Evolutionary conservation across 768 basidiomycete genomes (phyloP).

Genomic region (Gautieria morchelliformis): DNA sequence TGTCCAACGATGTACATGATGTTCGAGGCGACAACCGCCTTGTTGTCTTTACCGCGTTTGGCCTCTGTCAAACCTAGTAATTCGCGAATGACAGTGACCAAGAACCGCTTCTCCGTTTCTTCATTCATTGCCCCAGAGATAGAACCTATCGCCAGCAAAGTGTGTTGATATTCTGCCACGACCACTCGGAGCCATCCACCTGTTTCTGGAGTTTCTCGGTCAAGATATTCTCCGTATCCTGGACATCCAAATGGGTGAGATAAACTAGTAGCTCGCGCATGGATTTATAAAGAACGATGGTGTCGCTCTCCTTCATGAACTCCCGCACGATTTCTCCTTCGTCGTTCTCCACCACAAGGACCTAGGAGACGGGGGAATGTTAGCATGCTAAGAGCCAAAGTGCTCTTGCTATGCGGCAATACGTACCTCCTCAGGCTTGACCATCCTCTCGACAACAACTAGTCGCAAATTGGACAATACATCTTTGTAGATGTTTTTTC

Average conservation of each 20-base stretch:
- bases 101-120: conserved; percentile 44
- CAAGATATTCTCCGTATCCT: conserved; percentile 41
- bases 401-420: not conserved
- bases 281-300: conserved; percentile 42
- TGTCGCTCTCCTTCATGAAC: conserved; percentile 40
- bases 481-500: conserved; percentile 37
- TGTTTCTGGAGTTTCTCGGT: conserved; percentile 40
- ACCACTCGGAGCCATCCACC: conserved; percentile 39
- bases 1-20: conserved; percentile 41
- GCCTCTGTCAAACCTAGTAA: conserved; percentile 39
- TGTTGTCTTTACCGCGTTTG: conserved; percentile 47
- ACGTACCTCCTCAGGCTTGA: conserved; percentile 41
- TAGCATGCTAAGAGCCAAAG: not conserved
- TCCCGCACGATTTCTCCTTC: conserved; percentile 44
- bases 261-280: conserved; percentile 42
- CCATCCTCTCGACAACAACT: conserved; percentile 43
- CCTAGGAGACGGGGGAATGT: conserved; percentile 17
- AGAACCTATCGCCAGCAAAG: conserved; percentile 43
- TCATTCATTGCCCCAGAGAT: conserved; percentile 45
- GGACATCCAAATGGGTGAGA: conserved; percentile 39
- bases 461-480: conserved; percentile 36
- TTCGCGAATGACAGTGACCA: conserved; percentile 44
- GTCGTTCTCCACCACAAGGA: conserved; percentile 42
- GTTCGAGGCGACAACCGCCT: conserved; percentile 33
- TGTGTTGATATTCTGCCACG: conserved; percentile 42